Conservation (phyloP, 1,139 yeast species). For the Diutina siamensis region DNA sequence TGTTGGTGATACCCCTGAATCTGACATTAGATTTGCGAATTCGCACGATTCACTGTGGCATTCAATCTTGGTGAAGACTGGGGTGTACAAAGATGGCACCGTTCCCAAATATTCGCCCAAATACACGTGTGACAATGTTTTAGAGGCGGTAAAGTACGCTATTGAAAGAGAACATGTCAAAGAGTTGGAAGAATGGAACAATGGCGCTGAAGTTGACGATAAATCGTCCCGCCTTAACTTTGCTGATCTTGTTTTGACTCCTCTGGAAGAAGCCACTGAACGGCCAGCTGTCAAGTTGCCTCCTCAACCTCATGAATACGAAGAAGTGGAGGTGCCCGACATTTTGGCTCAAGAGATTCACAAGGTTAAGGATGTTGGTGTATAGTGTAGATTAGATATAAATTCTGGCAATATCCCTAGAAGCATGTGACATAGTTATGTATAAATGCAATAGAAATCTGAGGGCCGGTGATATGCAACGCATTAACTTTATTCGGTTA, state of each 20-base stretch:
- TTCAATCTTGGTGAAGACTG: conserved; percentile 76
- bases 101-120: conserved; percentile 71
- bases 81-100: conserved; percentile 75
- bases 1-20: conserved; percentile 90
- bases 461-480: too few species aligned
- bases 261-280: conserved; percentile 21
- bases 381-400: neutral
- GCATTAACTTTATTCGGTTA: too few species aligned
- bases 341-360: conserved; percentile 3
- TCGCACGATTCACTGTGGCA: conserved; percentile 78
- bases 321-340: conserved; percentile 4
- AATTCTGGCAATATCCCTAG: neutral
- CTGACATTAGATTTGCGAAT: conserved; percentile 80
- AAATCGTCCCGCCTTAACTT: conserved; percentile 31
- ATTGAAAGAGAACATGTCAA: conserved; percentile 66
- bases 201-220: conserved; percentile 18
- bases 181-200: conserved; percentile 64
- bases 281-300: conserved; percentile 7
- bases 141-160: conserved; percentile 74
- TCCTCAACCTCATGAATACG: conserved; percentile 3
- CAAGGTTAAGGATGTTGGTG: conserved; percentile 4
- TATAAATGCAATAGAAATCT: too few species aligned
- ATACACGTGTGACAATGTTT: conserved; percentile 57
- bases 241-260: conserved; percentile 39
- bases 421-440: neutral